Evolutionary conservation across 768 basidiomycete species (phyloP).

Genomic region (Saitozyma podzolica): DNA sequence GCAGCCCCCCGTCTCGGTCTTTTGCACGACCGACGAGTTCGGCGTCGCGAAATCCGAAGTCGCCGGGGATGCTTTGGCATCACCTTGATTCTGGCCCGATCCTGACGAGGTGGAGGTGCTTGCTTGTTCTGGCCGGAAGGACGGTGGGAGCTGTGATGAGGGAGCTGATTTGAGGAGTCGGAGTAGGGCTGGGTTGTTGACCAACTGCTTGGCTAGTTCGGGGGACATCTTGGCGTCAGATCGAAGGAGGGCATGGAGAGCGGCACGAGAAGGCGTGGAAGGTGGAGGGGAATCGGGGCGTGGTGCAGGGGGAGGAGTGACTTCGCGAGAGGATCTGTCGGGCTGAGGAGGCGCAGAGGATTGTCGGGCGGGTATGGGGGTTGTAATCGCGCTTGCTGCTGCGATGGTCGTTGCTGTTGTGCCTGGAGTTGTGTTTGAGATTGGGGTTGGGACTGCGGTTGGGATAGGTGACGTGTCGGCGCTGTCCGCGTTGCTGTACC

Average conservation of each 20-base stretch:
- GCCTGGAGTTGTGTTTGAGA: neutral
- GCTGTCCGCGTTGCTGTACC: constrained; percentile 10
- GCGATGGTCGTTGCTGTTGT: neutral
- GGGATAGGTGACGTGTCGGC: neutral
- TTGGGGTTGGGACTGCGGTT: neutral
- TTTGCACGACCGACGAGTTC: neutral
- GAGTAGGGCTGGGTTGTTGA: constrained; percentile 35
- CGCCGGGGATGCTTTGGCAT: constrained; percentile 18
- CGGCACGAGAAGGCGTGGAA: constrained; percentile 36
- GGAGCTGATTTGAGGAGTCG: constrained; percentile 40
- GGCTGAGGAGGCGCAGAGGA: neutral
- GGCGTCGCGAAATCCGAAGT: constrained; percentile 21
- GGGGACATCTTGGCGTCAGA: constrained; percentile 41
- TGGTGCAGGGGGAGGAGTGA: constrained; percentile 34
- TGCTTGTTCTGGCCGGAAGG: constrained; percentile 1
- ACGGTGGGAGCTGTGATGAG: constrained; percentile 1
- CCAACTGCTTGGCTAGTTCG: constrained; percentile 32
- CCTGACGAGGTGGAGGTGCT: neutral
- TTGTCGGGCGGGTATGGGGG: constrained; percentile 4
- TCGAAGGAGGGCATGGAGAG: constrained; percentile 31
- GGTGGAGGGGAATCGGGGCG: constrained; percentile 38
- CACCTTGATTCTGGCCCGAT: constrained; percentile 6
- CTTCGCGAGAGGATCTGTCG: constrained; percentile 9
- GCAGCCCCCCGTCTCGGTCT: constrained; percentile 23
- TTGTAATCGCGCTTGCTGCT: neutral